Conservation (phyloP, 1,139 yeast species). For the Protomyces lactucae-debilis region DNA sequence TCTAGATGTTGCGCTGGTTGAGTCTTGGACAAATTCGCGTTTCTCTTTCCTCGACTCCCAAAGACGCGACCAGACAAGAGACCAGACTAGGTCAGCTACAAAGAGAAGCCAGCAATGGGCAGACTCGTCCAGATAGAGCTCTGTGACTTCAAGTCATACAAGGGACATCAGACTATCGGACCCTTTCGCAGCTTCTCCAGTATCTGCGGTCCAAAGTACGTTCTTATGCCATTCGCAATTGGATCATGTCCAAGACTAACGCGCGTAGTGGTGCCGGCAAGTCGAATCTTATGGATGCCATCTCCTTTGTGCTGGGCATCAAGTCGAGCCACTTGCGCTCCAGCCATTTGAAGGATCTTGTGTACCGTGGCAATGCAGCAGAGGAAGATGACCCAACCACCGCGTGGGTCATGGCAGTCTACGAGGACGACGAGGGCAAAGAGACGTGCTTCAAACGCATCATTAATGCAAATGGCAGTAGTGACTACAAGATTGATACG, state of each 20-base stretch:
- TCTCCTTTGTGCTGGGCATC: constrained; percentile 89
- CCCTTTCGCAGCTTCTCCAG: constrained; percentile 66
- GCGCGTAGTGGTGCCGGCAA: constrained; percentile 58
- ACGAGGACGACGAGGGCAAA: constrained; percentile 54
- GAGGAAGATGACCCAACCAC: constrained; percentile 45
- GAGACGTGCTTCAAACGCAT: constrained; percentile 31
- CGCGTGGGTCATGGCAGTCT: constrained; percentile 79
- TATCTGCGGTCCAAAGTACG: constrained; percentile 93
- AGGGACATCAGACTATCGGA: constrained; percentile 76
- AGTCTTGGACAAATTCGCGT: not conserved
- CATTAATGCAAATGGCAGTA: constrained; percentile 37
- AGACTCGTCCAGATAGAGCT: constrained; percentile 69
- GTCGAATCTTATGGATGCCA: constrained; percentile 97
- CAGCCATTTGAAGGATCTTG: constrained; percentile 62
- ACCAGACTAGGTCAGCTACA: not conserved
- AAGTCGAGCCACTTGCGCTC: constrained; percentile 75
- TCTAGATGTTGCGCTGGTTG: not conserved
- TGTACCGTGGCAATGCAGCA: constrained; percentile 63
- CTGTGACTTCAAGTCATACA: constrained; percentile 83
- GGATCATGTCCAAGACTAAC: not conserved
- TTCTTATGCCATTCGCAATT: not conserved
- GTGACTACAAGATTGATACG: constrained; percentile 67
- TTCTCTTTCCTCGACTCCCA: not conserved
- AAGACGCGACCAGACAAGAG: not conserved
- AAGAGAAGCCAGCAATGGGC: constrained; percentile 51